phyloP scores from a whole-genome alignment of 345 rosid genomes.

The thale cress (Arabidopsis thaliana) region TAIR10.1 NC_003070.9:29044501-29045000 shows the following conservation, averaged over 20 bases:
- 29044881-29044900: slow-evolving; percentile 23
- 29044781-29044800: slow-evolving; percentile 97
- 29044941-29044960: not conserved
- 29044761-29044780: slow-evolving; percentile 92
- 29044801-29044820: slow-evolving; percentile 97
- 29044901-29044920: slow-evolving; percentile 7
- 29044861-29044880: slow-evolving; percentile 64
- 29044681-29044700: slow-evolving; percentile 27
- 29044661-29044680: slow-evolving; percentile 28
- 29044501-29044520: slow-evolving; percentile 28
- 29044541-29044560: slow-evolving; percentile 94
- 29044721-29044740: slow-evolving; percentile 72
- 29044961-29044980: slow-evolving; percentile 19
- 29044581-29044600: slow-evolving; percentile 89
- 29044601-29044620: slow-evolving; percentile 88
- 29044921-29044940: slow-evolving; percentile 12
- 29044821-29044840: slow-evolving; percentile 65
- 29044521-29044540: slow-evolving; percentile 78
- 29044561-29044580: slow-evolving; percentile 72
- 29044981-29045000: slow-evolving; percentile 66
- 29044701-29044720: slow-evolving; percentile 21
- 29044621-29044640: slow-evolving; percentile 69
- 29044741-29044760: slow-evolving; percentile 91
- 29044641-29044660: slow-evolving; percentile 87
- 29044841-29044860: slow-evolving; percentile 91